Evolutionary conservation across 768 basidiomycete genomes (phyloP), one percentile per base, ranked within the genome.

Genomic region (Kwoniella europaea): DNA sequence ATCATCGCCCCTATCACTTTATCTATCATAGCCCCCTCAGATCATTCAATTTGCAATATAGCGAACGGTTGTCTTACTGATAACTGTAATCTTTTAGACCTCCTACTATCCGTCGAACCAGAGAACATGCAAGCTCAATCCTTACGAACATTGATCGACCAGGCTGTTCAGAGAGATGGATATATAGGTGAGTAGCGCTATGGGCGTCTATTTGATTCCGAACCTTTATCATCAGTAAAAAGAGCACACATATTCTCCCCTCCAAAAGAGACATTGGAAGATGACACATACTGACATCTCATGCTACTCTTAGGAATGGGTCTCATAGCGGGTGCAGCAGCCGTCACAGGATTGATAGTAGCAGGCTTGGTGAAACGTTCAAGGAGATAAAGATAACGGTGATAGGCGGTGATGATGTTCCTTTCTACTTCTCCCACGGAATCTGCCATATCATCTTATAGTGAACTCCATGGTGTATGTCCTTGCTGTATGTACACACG

Each of bases 91-190:
- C 42, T 29, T 24, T 10, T 76, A 98, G 96, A 88, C 41, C 85
- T 96, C 15, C 86, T 99, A 6, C 85, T 98, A 61, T 91, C 92
- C 72, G 94, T 92, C 82, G 97, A 99, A 82, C 97, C 97, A 0
- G 85, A 89, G 52, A 99, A 99, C 82, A 83, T 98, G 73, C 97
- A 98, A 84, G 92, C 94, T 15, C 91, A 92, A 74, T 94, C 93
- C 67, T 86, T 99, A 62, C 87, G 86, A 6, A 86, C 88, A n/a
- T 86, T 98, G 56, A 96, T 98, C 65, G 95, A 98, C 66, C 87
- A 89, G 75, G 91, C 89, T 42, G 90, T 95, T 54, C 87, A 92
- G 62, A 89, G 89, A 86, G 96, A 99, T 84, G 95, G 95, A n/a
- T 98, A 98, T 83, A 92, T 98, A 61, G 82, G 82, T 82, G 61